These are phyloP conservation scores for Tilletia walkeri DNA, from an alignment of 1,284 basidiomycete genomes.

Conservation along the genomic window DNA sequence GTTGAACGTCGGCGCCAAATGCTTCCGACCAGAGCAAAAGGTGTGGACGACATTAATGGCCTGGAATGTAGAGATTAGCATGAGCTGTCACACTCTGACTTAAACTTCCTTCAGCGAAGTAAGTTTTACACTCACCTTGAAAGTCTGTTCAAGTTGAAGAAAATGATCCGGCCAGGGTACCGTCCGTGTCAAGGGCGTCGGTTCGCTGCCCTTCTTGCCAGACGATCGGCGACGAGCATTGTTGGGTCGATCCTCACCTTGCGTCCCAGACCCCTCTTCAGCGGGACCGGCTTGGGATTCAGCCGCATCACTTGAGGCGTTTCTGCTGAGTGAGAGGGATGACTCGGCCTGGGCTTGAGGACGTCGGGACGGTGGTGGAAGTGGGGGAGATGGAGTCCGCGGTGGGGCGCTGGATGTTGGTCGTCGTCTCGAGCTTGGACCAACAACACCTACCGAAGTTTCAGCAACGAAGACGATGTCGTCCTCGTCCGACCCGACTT, in stretches of 20 bases:
- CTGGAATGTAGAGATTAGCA: constrained; percentile 55
- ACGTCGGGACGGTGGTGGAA: background rate
- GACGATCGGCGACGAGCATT: background rate
- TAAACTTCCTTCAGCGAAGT: no score
- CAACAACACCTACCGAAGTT: background rate
- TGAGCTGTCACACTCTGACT: no score
- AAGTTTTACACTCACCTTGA: constrained; percentile 40
- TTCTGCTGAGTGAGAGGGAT: background rate
- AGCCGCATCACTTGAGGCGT: background rate
- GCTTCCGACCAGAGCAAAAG: constrained; percentile 78
- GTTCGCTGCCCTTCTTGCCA: background rate
- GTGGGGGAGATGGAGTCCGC: background rate
- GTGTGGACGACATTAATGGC: constrained; percentile 86
- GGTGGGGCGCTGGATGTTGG: background rate
- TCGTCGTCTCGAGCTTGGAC: background rate
- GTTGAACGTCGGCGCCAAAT: constrained; percentile 76
- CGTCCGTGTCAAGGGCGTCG: constrained; percentile 25
- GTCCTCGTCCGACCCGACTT: constrained; percentile 1
- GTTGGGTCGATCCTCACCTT: no score
- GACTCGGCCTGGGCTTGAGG: background rate
- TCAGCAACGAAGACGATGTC: background rate
- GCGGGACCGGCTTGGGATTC: background rate
- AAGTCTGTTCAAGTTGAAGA: constrained; percentile 55
- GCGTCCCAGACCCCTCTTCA: background rate
- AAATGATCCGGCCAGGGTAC: constrained; percentile 56